Percentiles rank a stretch among this genome's conserved stretches.
Conservation (phyloP, 768 basidiomycete species). For the Termitomyces sp. region DNA sequence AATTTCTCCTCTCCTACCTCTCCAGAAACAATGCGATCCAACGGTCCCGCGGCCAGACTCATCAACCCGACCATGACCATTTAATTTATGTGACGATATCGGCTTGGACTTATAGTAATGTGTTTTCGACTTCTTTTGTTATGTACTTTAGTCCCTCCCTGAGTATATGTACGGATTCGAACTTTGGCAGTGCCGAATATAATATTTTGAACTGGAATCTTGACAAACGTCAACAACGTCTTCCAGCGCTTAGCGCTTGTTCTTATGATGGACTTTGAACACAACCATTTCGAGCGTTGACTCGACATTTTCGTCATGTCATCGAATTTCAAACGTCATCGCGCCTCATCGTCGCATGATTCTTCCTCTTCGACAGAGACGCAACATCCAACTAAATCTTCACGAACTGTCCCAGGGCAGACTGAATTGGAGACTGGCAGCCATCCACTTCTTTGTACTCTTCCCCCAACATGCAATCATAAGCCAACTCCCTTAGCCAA, state of each 20-base stretch:
- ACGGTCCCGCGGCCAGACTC: neutral
- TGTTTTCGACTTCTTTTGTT: conserved; percentile 4
- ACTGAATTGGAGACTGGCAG: conserved; percentile 11
- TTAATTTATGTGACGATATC: conserved; percentile 9
- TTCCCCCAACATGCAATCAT: conserved; percentile 81
- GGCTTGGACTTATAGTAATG: neutral
- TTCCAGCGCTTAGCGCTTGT: neutral
- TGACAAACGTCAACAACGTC: neutral
- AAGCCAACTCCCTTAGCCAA: conserved; percentile 60
- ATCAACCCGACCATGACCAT: neutral
- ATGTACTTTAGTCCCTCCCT: conserved; percentile 10
- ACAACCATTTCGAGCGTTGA: neutral
- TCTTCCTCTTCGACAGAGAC: conserved; percentile 30
- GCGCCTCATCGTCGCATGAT: conserved; percentile 33
- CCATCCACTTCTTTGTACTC: conserved; percentile 57
- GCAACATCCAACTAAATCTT: conserved; percentile 22
- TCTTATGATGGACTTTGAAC: neutral
- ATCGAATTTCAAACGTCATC: conserved; percentile 30
- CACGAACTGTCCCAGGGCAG: conserved; percentile 20
- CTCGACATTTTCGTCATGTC: conserved; percentile 13
- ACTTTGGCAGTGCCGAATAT: conserved; percentile 12
- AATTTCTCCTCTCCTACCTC: conserved; percentile 16
- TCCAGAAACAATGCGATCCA: conserved; percentile 9
- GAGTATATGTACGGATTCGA: conserved; percentile 6
- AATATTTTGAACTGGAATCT: neutral